Percentiles rank a stretch among this genome's conserved stretches.
phyloP scores from a whole-genome alignment of 164 flowering plant species.

The Amborella trichopoda region DNA sequence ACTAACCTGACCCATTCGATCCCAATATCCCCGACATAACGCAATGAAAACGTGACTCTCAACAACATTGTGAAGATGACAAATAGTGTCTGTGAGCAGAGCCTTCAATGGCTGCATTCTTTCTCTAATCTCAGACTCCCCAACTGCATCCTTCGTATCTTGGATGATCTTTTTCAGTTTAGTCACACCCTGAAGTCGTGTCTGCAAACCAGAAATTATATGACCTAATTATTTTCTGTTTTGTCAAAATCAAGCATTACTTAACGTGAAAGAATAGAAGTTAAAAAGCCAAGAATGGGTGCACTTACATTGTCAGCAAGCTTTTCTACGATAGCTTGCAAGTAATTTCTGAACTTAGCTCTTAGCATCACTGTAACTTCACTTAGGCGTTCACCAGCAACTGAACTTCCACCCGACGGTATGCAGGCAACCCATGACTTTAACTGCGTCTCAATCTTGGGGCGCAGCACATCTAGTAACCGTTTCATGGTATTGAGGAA shows the following conservation, averaged over 20 bases:
- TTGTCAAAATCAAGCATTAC: neutral
- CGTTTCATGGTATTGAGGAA: conserved; percentile 87
- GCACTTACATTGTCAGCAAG: conserved; percentile 86
- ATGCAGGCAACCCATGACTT: conserved; percentile 83
- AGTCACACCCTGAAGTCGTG: conserved; percentile 56
- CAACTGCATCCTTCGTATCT: conserved; percentile 62
- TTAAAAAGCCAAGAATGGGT: neutral
- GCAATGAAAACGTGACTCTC: conserved; percentile 68
- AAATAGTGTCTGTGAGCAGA: conserved; percentile 49
- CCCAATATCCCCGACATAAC: conserved; percentile 83
- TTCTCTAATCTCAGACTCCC: conserved; percentile 57
- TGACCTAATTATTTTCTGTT: neutral
- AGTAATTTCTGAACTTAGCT: conserved; percentile 75
- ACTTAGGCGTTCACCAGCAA: conserved; percentile 79
- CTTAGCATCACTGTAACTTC: conserved; percentile 91
- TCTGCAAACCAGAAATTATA: conserved; percentile 25
- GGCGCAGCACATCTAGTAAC: conserved; percentile 76
- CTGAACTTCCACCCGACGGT: conserved; percentile 50
- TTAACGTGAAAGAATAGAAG: neutral
- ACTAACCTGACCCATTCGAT: conserved; percentile 72
- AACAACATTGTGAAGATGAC: conserved; percentile 61
- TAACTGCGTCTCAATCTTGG: conserved; percentile 63
- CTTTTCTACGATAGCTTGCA: conserved; percentile 84
- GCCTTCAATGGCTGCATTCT: conserved; percentile 83
- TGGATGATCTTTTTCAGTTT: conserved; percentile 80